Evolutionary conservation across 2,329 filamentous ascomycete species (phyloP), one percentile per base, ranked within the genome.

Genomic region (Aspergillus piperis): DNA sequence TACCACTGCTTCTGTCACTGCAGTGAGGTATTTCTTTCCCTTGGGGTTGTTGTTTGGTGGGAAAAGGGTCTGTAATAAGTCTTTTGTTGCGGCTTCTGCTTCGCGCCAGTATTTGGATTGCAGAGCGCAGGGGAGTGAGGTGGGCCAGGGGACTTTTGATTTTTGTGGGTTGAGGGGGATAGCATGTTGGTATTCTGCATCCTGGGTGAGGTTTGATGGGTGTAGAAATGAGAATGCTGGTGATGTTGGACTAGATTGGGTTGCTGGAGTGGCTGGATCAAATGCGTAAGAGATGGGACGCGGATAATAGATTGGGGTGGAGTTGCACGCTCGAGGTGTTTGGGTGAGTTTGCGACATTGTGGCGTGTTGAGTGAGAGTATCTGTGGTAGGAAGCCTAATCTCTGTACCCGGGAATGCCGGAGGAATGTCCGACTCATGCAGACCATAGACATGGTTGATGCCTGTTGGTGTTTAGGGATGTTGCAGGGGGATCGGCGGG

Each of bases 91-190:
- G 25, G 41, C 25, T 42, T 66, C 64, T 7, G 58, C 56, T 48
- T 61, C 42, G 3, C 4, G n/a, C 60, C 58, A 66, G 54, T 66
- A 56, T 52, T 58, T 58, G 7, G 64, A 66, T 17, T 66, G 62
- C 1, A 64, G 32, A 6, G 55, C 36, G 32, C n/a, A 17, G 7
- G 60, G 58, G 15, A 66, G 57, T 4, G 30, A 53, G 6, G 60
- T 62, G 25, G 57, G 52, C 62, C 64, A 66, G 51, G 62, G 62
- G 11, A 66, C 47, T 7, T 48, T 39, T 3, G 48, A 17, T 2
- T 41, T 7, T 8, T 53, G 7, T 36, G 64, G 64, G n/a, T 36
- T 13, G 27, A 66, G 55, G 47, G n/a, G 3, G 13, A 60, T 62
- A 0, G 44, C 54, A 27, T 61, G 21, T 5, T 61, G 39, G 30